Evolutionary conservation across 2,329 filamentous ascomycete species (phyloP).

Genomic region (Pyrenophora graminea): DNA sequence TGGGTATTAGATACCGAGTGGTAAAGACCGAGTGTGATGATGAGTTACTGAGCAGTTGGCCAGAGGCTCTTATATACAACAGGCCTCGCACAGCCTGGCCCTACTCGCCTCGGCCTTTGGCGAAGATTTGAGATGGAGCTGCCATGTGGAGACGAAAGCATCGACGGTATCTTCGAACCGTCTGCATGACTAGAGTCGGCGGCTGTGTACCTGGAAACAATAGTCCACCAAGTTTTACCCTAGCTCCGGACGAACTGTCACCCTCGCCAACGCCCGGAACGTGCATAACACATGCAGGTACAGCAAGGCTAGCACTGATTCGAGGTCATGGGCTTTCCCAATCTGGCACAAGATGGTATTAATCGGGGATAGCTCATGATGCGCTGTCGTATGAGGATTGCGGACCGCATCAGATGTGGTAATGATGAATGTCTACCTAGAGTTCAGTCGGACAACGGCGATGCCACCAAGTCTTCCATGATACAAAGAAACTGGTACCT

Average conservation of each 20-base stretch:
- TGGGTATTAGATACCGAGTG: not conserved
- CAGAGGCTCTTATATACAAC: constrained; percentile 9
- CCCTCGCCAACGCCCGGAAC: constrained; percentile 9
- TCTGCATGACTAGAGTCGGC: constrained; percentile 9
- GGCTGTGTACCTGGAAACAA: constrained; percentile 7
- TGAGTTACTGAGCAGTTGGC: not conserved
- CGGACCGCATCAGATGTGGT: too few species aligned
- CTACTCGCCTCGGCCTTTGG: not conserved
- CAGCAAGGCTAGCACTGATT: constrained; percentile 1
- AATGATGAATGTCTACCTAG: too few species aligned
- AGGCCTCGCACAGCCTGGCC: not conserved
- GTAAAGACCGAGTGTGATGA: constrained; percentile 12
- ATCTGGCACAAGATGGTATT: not conserved
- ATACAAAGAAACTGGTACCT: too few species aligned
- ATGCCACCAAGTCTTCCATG: too few species aligned
- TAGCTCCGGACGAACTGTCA: constrained; percentile 11
- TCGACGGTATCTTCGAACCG: constrained; percentile 5
- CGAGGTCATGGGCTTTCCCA: not conserved
- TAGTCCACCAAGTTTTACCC: constrained; percentile 11
- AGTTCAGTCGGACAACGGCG: too few species aligned
- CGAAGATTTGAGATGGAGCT: constrained; percentile 10
- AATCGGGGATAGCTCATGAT: too few species aligned
- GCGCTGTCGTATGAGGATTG: too few species aligned
- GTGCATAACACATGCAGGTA: constrained; percentile 10
- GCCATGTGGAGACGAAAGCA: constrained; percentile 8